Conservation (phyloP, 2,329 filamentous ascomycete genomes). For the Raffaelea albimanens region DNA sequence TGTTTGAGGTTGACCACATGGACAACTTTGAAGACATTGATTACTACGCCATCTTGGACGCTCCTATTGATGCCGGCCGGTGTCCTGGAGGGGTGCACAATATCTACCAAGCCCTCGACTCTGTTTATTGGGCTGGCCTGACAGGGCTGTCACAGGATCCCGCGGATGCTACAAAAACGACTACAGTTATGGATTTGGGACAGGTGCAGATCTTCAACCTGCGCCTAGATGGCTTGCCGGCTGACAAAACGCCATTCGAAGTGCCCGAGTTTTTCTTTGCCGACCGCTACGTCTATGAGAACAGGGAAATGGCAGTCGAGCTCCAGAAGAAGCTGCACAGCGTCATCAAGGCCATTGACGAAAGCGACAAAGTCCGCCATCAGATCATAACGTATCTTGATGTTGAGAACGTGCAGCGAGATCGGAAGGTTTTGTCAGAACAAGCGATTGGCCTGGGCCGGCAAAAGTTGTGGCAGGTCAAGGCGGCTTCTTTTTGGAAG, state of each 20-base stretch:
- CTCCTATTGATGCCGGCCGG: slow-evolving; percentile 62
- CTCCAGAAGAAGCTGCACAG: slow-evolving; percentile 12
- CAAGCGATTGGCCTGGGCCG: slow-evolving; percentile 12
- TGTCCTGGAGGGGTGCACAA: slow-evolving; percentile 60
- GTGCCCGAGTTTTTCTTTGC: slow-evolving; percentile 16
- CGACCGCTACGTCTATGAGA: slow-evolving; percentile 16
- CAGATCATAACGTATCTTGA: slow-evolving; percentile 7
- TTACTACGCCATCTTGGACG: slow-evolving; percentile 14
- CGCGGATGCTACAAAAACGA: slow-evolving; percentile 1
- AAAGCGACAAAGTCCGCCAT: slow-evolving; percentile 5
- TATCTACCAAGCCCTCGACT: slow-evolving; percentile 26
- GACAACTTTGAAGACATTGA: no score
- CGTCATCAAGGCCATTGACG: slow-evolving; percentile 8
- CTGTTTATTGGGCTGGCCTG: slow-evolving; percentile 19
- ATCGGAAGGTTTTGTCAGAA: slow-evolving; percentile 11
- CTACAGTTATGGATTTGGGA: slow-evolving; percentile 4
- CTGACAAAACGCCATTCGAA: slow-evolving; percentile 11
- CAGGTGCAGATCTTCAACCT: slow-evolving; percentile 15
- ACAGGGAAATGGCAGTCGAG: slow-evolving; percentile 10
- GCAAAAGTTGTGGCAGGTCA: slow-evolving; percentile 14
- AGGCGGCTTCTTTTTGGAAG: slow-evolving; percentile 12
- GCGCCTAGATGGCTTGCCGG: slow-evolving; percentile 7
- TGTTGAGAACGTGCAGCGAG: slow-evolving; percentile 3
- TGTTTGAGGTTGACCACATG: not conserved
- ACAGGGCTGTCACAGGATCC: not conserved